Evolutionary conservation across 2,329 filamentous ascomycete species (phyloP).

Genomic region (Calonectria fujianensis): DNA sequence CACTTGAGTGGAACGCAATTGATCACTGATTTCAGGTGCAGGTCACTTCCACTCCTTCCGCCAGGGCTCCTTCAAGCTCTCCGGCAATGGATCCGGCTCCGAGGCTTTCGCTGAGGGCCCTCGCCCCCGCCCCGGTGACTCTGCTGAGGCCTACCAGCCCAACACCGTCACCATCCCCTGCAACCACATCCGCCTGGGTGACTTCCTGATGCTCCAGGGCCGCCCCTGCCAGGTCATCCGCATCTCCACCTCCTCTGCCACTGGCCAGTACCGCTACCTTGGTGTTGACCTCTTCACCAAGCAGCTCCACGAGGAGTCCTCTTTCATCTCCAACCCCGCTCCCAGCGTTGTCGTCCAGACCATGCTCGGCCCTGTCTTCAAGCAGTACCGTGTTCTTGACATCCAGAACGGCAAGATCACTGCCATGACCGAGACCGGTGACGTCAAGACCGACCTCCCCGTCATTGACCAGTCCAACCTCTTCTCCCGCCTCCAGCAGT

Average conservation of each 20-base stretch:
- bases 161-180: conserved; percentile 98
- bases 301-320: conserved; percentile 99
- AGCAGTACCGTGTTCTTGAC: conserved; percentile 99
- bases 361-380: conserved; percentile 99
- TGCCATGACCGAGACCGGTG: conserved; percentile 98
- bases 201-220: conserved; percentile 98
- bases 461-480: conserved; percentile 97
- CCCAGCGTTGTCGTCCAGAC: conserved; percentile 99
- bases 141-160: conserved; percentile 66
- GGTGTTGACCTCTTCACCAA: conserved; percentile 99
- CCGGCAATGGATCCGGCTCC: conserved; percentile 71
- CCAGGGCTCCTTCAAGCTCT: conserved; percentile 73
- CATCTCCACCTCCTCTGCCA: conserved; percentile 98
- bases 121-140: conserved; percentile 54
- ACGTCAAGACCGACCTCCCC: conserved; percentile 96
- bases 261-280: conserved; percentile 99
- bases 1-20: background rate
- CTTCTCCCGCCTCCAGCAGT: conserved; percentile 84
- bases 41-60: conserved; percentile 77
- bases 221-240: conserved; percentile 99
- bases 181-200: conserved; percentile 99
- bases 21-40: conserved; percentile 55
- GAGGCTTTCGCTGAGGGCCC: conserved; percentile 62
- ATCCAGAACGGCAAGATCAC: conserved; percentile 90
- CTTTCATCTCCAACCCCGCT: conserved; percentile 96